These are phyloP conservation scores for Botrytis sinoallii DNA, from an alignment of 2,329 filamentous ascomycete genomes.

Conservation along the genomic window DNA sequence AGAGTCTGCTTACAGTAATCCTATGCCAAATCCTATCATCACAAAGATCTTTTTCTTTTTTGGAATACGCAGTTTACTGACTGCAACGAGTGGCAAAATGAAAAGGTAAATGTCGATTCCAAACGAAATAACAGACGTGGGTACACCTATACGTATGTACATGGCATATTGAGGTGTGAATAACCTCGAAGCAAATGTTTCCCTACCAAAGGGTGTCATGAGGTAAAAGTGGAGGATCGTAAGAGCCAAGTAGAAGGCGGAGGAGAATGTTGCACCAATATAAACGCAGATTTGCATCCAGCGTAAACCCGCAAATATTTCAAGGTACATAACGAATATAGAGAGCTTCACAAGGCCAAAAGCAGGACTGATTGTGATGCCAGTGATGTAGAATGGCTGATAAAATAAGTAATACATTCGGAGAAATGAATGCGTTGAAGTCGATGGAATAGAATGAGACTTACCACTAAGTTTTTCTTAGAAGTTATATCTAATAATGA, in stretches of 20 bases:
- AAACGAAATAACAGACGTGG: fast-evolving
- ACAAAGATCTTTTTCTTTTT: not conserved
- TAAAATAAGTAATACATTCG: no score
- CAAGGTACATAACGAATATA: not conserved
- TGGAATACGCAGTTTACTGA: fast-evolving
- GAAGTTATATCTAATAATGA: fast-evolving
- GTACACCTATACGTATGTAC: fast-evolving
- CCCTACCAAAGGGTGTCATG: fast-evolving
- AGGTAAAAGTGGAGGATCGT: fast-evolving
- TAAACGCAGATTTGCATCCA: not conserved
- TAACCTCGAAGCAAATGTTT: not conserved
- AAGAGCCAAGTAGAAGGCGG: not conserved
- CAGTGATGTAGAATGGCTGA: no score
- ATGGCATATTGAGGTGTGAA: not conserved
- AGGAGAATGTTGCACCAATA: not conserved
- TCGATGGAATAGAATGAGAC: no score
- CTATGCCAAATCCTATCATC: not conserved
- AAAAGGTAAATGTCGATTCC: not conserved
- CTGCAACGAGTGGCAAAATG: not conserved
- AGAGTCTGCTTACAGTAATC: not conserved
- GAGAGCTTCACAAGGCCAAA: not conserved
- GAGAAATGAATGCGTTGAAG: no score
- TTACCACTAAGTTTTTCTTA: no score
- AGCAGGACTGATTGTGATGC: fast-evolving
- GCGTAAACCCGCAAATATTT: not conserved